Percentiles rank a stretch among this genome's conserved stretches.
Conservation (phyloP, 768 basidiomycete species). For the Mycena galopus region DNA sequence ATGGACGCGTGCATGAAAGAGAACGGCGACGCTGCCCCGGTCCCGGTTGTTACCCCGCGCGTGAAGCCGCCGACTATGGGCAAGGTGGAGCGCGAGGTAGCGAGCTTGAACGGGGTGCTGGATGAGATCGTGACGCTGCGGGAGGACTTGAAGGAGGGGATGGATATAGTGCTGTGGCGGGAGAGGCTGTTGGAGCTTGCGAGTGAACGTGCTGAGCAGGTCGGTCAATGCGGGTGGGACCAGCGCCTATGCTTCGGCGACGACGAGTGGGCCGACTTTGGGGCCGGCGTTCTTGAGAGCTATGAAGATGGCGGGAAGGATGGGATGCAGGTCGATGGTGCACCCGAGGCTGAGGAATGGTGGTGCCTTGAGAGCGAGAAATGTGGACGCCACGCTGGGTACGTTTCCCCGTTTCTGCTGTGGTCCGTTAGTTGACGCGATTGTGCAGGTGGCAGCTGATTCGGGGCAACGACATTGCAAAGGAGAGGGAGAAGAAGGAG, state of each 20-base stretch:
- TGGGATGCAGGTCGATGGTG: slow-evolving; percentile 55
- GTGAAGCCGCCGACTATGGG: slow-evolving; percentile 55
- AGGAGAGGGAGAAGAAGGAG: slow-evolving; percentile 84
- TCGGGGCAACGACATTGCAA: slow-evolving; percentile 76
- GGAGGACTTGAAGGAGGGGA: slow-evolving; percentile 74
- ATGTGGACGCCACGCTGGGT: slow-evolving; percentile 87
- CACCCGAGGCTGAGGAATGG: slow-evolving; percentile 62
- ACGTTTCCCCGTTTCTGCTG: slow-evolving; percentile 35
- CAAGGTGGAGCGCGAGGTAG: slow-evolving; percentile 69
- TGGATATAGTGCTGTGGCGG: slow-evolving; percentile 79
- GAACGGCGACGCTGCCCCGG: slow-evolving; percentile 31
- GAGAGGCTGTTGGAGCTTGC: slow-evolving; percentile 78
- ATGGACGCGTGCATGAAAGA: slow-evolving; percentile 41
- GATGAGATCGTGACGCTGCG: slow-evolving; percentile 70
- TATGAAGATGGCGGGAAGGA: slow-evolving; percentile 62
- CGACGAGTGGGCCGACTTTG: slow-evolving; percentile 81
- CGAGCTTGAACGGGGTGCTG: slow-evolving; percentile 65
- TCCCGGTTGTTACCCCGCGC: slow-evolving; percentile 1
- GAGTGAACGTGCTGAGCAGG: slow-evolving; percentile 70
- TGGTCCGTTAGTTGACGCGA: slow-evolving; percentile 11
- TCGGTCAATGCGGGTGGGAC: slow-evolving; percentile 90
- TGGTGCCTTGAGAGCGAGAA: slow-evolving; percentile 84
- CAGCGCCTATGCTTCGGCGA: slow-evolving; percentile 87
- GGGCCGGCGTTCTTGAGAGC: slow-evolving; percentile 74
- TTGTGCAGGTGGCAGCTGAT: slow-evolving; percentile 80